These are phyloP conservation scores for Phytophthora multivora DNA, from an alignment of 352 stramenopile species.

Conservation along the genomic window DNA sequence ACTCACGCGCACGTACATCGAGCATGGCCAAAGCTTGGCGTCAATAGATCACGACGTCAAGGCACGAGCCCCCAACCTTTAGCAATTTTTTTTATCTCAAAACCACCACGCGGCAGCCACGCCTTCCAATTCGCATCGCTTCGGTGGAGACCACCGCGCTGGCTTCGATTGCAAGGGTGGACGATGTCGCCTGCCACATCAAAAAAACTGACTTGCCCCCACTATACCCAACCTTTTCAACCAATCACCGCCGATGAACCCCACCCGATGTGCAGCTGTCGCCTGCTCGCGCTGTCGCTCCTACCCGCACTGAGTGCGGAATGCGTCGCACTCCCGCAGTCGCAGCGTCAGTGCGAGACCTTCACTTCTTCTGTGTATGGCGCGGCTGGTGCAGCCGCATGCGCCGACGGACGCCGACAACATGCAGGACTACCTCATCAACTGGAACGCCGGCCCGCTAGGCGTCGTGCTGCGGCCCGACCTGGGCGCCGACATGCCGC, in stretches of 20 bases:
- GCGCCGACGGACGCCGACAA: constrained; percentile 8
- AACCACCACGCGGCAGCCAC: neutral
- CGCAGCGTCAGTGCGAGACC: neutral
- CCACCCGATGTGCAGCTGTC: neutral
- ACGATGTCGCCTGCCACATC: neutral
- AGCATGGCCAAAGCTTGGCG: neutral
- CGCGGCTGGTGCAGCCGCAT: constrained; percentile 12
- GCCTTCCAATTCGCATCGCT: too few species aligned
- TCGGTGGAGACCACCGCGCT: neutral
- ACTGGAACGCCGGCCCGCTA: constrained; percentile 83
- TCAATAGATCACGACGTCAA: neutral
- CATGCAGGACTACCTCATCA: constrained; percentile 84
- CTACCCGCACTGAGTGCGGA: constrained; percentile 1
- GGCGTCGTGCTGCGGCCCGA: constrained; percentile 76
- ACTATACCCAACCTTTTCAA: constrained; percentile 7
- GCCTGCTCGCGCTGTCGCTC: neutral
- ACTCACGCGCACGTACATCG: neutral
- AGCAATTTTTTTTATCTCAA: too few species aligned
- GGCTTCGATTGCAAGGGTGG: neutral
- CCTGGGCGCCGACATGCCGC: constrained; percentile 74
- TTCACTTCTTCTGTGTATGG: neutral
- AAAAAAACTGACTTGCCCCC: neutral
- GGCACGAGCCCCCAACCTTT: neutral
- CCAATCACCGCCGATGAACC: constrained; percentile 20
- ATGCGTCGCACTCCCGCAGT: neutral